A percentile compares a stretch with the other conserved stretches of the same genome.
These are phyloP conservation scores for Fraxinus excelsior DNA, from an alignment of 257 asterid genomes.

Conservation along the genomic window DNA sequence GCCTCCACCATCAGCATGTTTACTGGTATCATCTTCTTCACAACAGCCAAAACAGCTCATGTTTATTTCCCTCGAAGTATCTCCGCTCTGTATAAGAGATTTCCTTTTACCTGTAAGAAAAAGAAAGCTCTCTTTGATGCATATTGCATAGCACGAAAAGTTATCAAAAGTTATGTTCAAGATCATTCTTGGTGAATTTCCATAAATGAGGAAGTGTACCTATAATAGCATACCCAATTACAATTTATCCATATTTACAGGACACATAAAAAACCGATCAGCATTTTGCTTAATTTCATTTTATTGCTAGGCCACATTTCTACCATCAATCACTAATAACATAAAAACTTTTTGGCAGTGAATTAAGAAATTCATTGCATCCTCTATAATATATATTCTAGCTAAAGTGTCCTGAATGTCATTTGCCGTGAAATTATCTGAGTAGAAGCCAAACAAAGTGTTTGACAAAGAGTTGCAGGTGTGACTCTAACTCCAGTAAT, in stretches of 20 bases:
- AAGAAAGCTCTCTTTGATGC: slow-evolving; percentile 9
- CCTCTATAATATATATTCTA: background rate
- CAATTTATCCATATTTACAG: background rate
- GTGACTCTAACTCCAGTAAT: background rate
- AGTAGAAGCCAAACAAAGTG: background rate
- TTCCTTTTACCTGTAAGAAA: slow-evolving; percentile 23
- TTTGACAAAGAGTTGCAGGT: background rate
- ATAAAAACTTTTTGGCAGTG: background rate
- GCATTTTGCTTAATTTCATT: background rate
- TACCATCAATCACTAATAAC: background rate
- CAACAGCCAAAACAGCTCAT: slow-evolving; percentile 85
- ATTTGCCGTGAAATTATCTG: background rate
- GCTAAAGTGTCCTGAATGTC: background rate
- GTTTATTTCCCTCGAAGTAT: slow-evolving; percentile 23
- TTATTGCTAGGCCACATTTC: background rate
- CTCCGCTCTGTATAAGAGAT: slow-evolving; percentile 3
- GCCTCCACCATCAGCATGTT: slow-evolving; percentile 63
- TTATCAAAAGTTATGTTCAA: background rate
- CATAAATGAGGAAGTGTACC: too few species aligned
- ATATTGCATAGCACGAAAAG: background rate
- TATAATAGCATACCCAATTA: background rate
- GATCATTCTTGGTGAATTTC: too few species aligned
- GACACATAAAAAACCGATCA: background rate
- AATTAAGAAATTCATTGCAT: background rate
- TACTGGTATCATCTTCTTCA: slow-evolving; percentile 55